Conservation (phyloP, 1,139 yeast genomes). For the Nadsonia starkeyi-henricii region DNA sequence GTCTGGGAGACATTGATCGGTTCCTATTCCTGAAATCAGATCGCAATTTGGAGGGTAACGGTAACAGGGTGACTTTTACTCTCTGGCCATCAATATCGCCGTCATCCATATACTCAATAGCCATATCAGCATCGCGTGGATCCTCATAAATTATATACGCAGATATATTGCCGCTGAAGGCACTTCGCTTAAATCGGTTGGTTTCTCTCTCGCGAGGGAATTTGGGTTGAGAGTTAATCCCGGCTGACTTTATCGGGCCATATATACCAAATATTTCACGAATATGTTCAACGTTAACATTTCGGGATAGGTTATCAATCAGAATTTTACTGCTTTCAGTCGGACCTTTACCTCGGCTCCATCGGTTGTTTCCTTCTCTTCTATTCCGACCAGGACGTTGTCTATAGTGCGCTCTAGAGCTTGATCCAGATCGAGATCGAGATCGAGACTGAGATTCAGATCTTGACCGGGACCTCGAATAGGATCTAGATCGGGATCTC, state of each 20-base stretch:
- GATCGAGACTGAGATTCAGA: constrained; percentile 3
- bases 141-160: constrained; percentile 12
- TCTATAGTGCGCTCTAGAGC: constrained; percentile 1
- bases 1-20: constrained; percentile 1
- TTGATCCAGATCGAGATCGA: constrained; percentile 1
- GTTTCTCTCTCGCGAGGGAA: neutral
- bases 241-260: constrained; percentile 14
- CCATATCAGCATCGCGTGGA: constrained; percentile 15
- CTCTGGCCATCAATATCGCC: constrained; percentile 16
- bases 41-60: constrained; percentile 7
- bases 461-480: constrained; percentile 4
- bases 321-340: constrained; percentile 9
- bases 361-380: constrained; percentile 1
- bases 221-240: constrained; percentile 8
- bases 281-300: constrained; percentile 13
- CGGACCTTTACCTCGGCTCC: neutral
- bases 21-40: constrained; percentile 1
- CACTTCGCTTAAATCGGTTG: no score
- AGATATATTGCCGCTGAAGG: constrained; percentile 1
- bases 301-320: constrained; percentile 12
- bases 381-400: constrained; percentile 2
- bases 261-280: constrained; percentile 18
- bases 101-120: constrained; percentile 15
- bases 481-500: constrained; percentile 7
- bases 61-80: constrained; percentile 11